Conservation (phyloP, 2,329 filamentous ascomycete species). For the Cladobotryum protrusum region DNA sequence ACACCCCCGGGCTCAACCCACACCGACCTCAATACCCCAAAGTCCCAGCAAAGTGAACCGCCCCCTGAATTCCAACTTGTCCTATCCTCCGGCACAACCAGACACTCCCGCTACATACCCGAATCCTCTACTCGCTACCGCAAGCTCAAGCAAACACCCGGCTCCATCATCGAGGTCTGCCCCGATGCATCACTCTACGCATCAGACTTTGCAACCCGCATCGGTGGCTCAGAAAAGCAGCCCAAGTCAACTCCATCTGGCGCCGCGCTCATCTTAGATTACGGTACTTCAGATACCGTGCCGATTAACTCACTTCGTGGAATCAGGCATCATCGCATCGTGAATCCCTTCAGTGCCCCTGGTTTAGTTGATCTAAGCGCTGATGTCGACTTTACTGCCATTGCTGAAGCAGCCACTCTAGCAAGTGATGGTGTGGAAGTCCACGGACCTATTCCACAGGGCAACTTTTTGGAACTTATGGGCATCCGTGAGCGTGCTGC, state of each 20-base stretch:
- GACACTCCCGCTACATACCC: conserved; percentile 79
- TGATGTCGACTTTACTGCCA: conserved; percentile 85
- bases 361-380: conserved; percentile 84
- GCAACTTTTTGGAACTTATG: conserved; percentile 69
- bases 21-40: conserved; percentile 47
- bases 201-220: conserved; percentile 73
- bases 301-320: conserved; percentile 87
- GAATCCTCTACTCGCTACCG: conserved; percentile 75
- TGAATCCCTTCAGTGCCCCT: conserved; percentile 73
- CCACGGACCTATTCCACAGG: conserved; percentile 86
- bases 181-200: conserved; percentile 79
- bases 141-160: conserved; percentile 59
- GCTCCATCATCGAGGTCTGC: conserved; percentile 79
- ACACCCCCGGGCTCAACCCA: conserved; percentile 51
- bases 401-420: conserved; percentile 73
- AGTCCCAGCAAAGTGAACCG: conserved; percentile 42
- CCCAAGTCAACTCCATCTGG: conserved; percentile 63
- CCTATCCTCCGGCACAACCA: conserved; percentile 66
- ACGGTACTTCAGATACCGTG: conserved; percentile 72
- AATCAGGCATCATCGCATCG: conserved; percentile 68
- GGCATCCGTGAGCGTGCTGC: conserved; percentile 74
- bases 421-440: conserved; percentile 80
- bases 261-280: conserved; percentile 92
- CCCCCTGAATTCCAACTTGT: conserved; percentile 84
- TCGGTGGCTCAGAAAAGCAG: conserved; percentile 59